Percentiles rank a stretch among this genome's conserved stretches.
phyloP scores from a whole-genome alignment of 495 filamentous ascomycete genomes.

The Xylaria flabelliformis region DNA sequence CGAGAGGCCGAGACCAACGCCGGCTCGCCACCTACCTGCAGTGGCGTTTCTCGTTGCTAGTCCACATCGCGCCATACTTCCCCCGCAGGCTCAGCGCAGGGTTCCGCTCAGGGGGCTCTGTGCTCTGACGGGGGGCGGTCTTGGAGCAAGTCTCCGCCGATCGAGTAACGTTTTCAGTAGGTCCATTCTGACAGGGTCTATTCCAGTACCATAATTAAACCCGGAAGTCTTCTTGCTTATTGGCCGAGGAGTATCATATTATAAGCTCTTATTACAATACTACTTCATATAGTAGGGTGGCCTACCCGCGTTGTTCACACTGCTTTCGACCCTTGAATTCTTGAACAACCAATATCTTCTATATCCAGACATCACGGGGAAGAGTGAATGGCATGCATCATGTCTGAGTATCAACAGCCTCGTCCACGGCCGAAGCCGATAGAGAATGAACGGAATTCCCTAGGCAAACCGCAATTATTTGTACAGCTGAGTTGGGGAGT shows the following conservation, averaged over 20 bases:
- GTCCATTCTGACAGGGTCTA: not conserved
- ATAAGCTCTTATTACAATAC: conserved; percentile 8
- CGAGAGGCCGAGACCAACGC: conserved; percentile 2
- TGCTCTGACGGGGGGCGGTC: not conserved
- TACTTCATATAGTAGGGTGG: not conserved
- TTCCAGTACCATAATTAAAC: conserved; percentile 2
- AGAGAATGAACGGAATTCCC: conserved; percentile 30
- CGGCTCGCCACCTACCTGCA: conserved; percentile 4
- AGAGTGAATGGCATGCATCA: conserved; percentile 32
- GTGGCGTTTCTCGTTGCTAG: conserved; percentile 12
- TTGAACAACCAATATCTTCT: not conserved
- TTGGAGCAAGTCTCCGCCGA: conserved; percentile 2
- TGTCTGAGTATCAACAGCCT: conserved; percentile 40
- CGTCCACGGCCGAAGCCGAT: conserved; percentile 33
- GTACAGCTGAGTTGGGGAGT: conserved; percentile 54
- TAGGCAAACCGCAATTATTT: conserved; percentile 50
- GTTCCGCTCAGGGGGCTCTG: conserved; percentile 5
- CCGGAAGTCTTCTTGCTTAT: not conserved
- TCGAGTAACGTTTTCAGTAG: not conserved
- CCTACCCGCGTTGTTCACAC: conserved; percentile 1
- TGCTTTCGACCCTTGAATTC: not conserved
- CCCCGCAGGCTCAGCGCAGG: conserved; percentile 16
- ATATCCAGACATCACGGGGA: not conserved
- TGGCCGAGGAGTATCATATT: not conserved
- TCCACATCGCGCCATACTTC: not conserved